Evolutionary conservation across 495 filamentous ascomycete species (phyloP), one percentile per base, ranked within the genome.

Genomic region (Daldinia concentrica): DNA sequence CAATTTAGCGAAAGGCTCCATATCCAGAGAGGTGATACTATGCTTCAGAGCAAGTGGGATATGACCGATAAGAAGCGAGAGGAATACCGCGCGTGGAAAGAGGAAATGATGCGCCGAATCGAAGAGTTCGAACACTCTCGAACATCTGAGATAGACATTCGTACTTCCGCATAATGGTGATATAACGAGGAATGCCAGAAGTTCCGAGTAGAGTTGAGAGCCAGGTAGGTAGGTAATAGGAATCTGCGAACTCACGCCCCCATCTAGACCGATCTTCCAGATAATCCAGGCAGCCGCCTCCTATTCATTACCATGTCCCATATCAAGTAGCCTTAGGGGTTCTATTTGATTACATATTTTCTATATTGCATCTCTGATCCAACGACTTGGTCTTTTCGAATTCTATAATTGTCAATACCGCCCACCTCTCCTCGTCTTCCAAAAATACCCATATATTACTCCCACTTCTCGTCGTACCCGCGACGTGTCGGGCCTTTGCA

Each of bases 11-110:
- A 62, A 59, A 75, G 43, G 62, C 71, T 79, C 51, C 78, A 78
- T 69, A 71, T 79, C 26, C 79, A 71, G 75, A 84, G 66, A 86
- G 87, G 62, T 26, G 91, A 91, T 14, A 93, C 90, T 2, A 95
- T 95, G 92, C 90, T 97, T 81, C 92, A 96, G 79, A 90, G 91
- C 65, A 84, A 87, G 48, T 89, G 93, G 62, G 93, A 97, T 79
- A 76, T 97, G 73, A 91, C 90, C 62, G 89, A 92, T 24, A 83
- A 87, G 56, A 89, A 89, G 61, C 82, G 85, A 69, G 85, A 85
- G 64, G 89, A 92, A 32, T 97, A 90, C 78, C 75, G 81, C 24
- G 79, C 81, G 19, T 98, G 95, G 95, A 92, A 93, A 79, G 83
- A 85, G 14, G 82, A 79, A 26, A 88, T 95, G 14, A 68, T 94